Evolutionary conservation across 495 filamentous ascomycete species (phyloP).

Genomic region (Lepraria neglecta): DNA sequence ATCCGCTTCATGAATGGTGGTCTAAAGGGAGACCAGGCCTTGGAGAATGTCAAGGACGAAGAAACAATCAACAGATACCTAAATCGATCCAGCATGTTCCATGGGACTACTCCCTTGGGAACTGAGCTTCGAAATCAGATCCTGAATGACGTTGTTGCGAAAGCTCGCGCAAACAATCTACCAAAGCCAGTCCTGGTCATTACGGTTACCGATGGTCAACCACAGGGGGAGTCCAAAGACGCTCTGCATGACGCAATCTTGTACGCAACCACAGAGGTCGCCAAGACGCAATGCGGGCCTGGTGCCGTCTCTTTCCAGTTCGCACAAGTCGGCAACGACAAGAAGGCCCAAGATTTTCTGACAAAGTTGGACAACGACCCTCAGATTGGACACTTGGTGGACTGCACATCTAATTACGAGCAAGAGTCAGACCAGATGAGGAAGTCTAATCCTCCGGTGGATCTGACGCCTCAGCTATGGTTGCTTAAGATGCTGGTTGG

Average conservation of each 20-base stretch:
- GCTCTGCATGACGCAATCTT: constrained; percentile 48
- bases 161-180: constrained; percentile 44
- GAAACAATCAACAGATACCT: constrained; percentile 51
- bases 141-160: constrained; percentile 51
- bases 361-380: constrained; percentile 57
- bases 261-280: constrained; percentile 41
- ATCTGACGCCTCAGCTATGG: constrained; percentile 62
- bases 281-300: constrained; percentile 42
- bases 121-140: constrained; percentile 56
- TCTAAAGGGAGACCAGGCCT: constrained; percentile 13
- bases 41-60: constrained; percentile 50
- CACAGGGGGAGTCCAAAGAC: constrained; percentile 47
- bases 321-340: constrained; percentile 66
- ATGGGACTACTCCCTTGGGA: constrained; percentile 63
- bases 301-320: constrained; percentile 63
- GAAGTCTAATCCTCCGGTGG: constrained; percentile 47
- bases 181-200: constrained; percentile 64
- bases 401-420: constrained; percentile 65
- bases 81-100: constrained; percentile 53
- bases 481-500: constrained; percentile 66
- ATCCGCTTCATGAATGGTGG: constrained; percentile 63
- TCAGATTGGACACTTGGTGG: constrained; percentile 54
- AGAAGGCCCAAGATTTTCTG: constrained; percentile 58
- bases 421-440: constrained; percentile 61
- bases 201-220: constrained; percentile 65